These are phyloP conservation scores for Cladosporium cucumerinum DNA, from an alignment of 2,329 filamentous ascomycete species.

Conservation along the genomic window DNA sequence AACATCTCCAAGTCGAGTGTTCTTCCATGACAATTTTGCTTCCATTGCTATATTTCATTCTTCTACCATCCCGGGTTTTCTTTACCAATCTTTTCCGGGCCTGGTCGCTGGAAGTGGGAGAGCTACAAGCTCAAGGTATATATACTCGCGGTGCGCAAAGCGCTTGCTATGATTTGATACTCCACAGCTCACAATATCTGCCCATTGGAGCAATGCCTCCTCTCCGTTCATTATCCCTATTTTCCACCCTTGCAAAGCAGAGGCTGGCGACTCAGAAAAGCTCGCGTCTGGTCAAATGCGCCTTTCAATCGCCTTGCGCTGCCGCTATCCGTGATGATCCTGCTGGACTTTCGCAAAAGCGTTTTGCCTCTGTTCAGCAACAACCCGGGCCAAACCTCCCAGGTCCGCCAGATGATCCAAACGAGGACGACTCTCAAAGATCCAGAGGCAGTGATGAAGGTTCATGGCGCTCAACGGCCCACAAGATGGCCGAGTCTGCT, in stretches of 20 bases:
- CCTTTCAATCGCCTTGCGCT: neutral
- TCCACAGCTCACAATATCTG: neutral
- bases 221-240: slow-evolving; percentile 7
- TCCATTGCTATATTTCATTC: neutral
- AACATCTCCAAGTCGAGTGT: neutral
- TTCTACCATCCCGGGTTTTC: neutral
- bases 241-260: slow-evolving; percentile 1
- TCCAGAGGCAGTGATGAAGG: slow-evolving; percentile 17
- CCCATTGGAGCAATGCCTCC: slow-evolving; percentile 10
- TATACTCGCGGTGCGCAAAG: neutral
- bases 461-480: slow-evolving; percentile 37
- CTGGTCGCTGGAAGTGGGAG: neutral
- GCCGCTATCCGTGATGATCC: neutral
- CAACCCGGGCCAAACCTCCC: slow-evolving; percentile 22
- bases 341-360: slow-evolving; percentile 8
- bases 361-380: slow-evolving; percentile 15
- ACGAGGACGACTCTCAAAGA: slow-evolving; percentile 20
- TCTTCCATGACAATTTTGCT: neutral
- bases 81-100: neutral
- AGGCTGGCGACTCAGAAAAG: neutral
- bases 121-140: neutral
- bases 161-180: slow-evolving; percentile 14
- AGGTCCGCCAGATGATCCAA: slow-evolving; percentile 22
- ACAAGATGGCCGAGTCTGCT: slow-evolving; percentile 53
- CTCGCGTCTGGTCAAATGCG: neutral